phyloP scores from a whole-genome alignment of 116 monocot genomes.

The Phalaenopsis hybrid region DNA sequence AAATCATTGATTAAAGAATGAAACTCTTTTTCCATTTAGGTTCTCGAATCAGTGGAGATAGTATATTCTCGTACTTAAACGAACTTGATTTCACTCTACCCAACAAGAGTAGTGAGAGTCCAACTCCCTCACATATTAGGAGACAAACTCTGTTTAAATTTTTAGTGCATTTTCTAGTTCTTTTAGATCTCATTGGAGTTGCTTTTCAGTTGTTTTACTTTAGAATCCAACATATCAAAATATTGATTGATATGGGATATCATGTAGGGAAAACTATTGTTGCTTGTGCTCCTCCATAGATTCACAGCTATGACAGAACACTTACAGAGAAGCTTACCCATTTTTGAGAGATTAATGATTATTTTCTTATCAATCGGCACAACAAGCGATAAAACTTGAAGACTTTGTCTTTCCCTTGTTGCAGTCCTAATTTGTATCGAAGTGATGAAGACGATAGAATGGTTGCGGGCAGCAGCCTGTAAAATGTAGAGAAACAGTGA shows the following conservation, averaged over 20 bases:
- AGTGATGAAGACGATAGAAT: neutral
- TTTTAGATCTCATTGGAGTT: neutral
- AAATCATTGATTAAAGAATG: too few relatives aligned
- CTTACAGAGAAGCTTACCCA: neutral
- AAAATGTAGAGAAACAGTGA: neutral
- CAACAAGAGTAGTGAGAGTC: too few relatives aligned
- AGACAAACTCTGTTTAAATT: neutral
- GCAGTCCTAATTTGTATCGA: neutral
- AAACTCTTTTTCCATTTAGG: too few relatives aligned
- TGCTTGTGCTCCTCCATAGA: too few relatives aligned
- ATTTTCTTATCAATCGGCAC: neutral
- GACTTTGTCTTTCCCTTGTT: neutral
- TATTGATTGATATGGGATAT: neutral
- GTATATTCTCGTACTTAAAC: too few relatives aligned
- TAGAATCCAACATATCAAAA: neutral
- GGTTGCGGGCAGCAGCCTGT: neutral
- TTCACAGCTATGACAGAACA: neutral
- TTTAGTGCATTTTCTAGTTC: neutral
- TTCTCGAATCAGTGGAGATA: too few relatives aligned
- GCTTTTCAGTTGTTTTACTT: neutral
- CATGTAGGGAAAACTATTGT: neutral
- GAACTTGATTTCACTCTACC: too few relatives aligned
- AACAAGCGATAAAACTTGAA: neutral
- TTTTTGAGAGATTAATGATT: neutral
- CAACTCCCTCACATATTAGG: too few relatives aligned